phyloP scores from a whole-genome alignment of 2,329 filamentous ascomycete species.

The Diplodia corticola region DNA sequence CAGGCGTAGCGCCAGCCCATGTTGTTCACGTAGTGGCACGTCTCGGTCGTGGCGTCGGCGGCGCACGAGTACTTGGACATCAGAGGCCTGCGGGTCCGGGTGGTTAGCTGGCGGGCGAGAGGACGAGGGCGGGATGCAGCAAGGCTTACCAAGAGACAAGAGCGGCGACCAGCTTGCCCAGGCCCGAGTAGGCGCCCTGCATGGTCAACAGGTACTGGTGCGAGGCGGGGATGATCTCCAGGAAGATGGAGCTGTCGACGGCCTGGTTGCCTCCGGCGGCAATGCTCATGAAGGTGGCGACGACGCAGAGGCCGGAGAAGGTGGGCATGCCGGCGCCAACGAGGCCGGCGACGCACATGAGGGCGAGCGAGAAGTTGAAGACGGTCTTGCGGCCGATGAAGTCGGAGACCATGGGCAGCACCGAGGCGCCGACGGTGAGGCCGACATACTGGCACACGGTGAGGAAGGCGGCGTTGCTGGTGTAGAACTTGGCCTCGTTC shows the following conservation, averaged over 20 bases:
- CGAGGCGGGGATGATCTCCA: conserved; percentile 17
- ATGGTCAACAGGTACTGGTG: conserved; percentile 22
- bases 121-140: too few relatives aligned
- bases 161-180: conserved; percentile 11
- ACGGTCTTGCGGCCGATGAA: conserved; percentile 12
- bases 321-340: conserved; percentile 20
- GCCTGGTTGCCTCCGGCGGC: conserved; percentile 19
- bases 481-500: conserved; percentile 19
- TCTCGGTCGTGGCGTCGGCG: conserved; percentile 21
- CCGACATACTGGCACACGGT: conserved; percentile 22
- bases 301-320: conserved; percentile 18
- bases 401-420: conserved; percentile 19
- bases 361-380: conserved; percentile 14
- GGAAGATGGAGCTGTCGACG: conserved; percentile 16
- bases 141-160: conserved; percentile 6
- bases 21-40: conserved; percentile 31
- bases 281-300: conserved; percentile 18
- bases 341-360: conserved; percentile 19
- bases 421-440: conserved; percentile 2
- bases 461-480: conserved; percentile 8
- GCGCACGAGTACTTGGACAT: conserved; percentile 23
- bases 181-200: conserved; percentile 14
- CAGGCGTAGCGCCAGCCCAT: conserved; percentile 49
- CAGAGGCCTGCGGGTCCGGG: conserved; percentile 4
- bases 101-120: not conserved